Evolutionary conservation across 2,329 filamentous ascomycete species (phyloP).

Genomic region (Paraphaeosphaeria sporulosa): DNA sequence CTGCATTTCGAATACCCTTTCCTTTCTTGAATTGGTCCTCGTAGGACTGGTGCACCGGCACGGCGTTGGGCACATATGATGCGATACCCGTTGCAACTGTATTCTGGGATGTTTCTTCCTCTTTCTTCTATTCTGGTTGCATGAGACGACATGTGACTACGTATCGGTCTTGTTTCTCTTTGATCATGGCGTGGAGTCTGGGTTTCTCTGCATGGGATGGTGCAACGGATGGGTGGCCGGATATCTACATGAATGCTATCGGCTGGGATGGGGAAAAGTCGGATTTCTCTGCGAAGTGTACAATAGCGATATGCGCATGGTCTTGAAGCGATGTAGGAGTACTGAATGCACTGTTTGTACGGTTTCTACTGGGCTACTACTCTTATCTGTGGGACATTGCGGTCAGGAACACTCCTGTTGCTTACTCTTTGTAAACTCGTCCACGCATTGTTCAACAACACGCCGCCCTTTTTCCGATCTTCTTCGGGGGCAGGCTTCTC

Average conservation of each 20-base stretch:
- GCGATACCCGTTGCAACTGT: conserved; percentile 26
- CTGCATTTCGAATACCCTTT: conserved; percentile 26
- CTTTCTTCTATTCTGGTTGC: conserved; percentile 3
- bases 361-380: background rate
- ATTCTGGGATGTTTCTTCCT: conserved; percentile 12
- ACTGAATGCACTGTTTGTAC: conserved; percentile 9
- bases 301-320: conserved; percentile 13
- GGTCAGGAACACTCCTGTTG: background rate
- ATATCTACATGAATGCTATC: background rate
- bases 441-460: background rate
- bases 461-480: background rate
- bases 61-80: conserved; percentile 24
- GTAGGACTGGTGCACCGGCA: conserved; percentile 14
- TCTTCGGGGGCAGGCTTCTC: background rate
- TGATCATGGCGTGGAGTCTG: conserved; percentile 21
- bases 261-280: conserved; percentile 7
- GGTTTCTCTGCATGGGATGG: conserved; percentile 20
- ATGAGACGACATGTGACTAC: conserved; percentile 1
- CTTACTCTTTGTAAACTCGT: background rate
- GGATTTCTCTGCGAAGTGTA: conserved; percentile 10
- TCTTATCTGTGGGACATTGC: background rate
- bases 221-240: conserved; percentile 10
- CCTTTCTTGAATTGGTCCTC: conserved; percentile 15
- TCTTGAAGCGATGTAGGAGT: conserved; percentile 20
- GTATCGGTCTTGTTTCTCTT: conserved; percentile 3